Conservation (phyloP, 257 asterid species). For the Rhazya stricta region DNA sequence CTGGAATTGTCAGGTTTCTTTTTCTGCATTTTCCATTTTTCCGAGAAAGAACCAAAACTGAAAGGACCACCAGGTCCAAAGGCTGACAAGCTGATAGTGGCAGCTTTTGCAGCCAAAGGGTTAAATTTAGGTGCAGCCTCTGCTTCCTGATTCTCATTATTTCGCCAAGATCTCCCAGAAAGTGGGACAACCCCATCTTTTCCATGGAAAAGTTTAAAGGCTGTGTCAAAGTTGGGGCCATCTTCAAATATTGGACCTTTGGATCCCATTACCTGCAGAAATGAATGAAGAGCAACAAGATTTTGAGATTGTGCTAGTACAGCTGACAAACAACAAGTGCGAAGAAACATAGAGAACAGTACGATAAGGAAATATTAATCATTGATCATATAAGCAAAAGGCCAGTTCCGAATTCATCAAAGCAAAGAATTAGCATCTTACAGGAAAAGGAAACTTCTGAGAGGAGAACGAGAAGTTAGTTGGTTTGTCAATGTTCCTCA, state of each 20-base stretch:
- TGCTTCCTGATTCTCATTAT: slow-evolving; percentile 28
- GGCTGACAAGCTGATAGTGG: slow-evolving; percentile 67
- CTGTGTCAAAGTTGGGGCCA: slow-evolving; percentile 63
- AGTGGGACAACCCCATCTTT: slow-evolving; percentile 77
- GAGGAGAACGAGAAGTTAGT: slow-evolving; percentile 62
- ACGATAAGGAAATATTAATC: background rate
- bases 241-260: slow-evolving; percentile 83
- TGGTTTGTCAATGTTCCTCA: slow-evolving; percentile 67
- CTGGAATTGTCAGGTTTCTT: slow-evolving; percentile 45
- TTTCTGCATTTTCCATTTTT: slow-evolving; percentile 40
- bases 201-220: slow-evolving; percentile 76
- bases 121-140: slow-evolving; percentile 42
- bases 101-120: slow-evolving; percentile 64
- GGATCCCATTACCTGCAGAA: slow-evolving; percentile 44
- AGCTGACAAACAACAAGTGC: background rate
- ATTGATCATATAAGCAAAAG: background rate
- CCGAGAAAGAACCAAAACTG: slow-evolving; percentile 55
- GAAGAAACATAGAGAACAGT: too few species aligned
- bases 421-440: slow-evolving; percentile 29
- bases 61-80: slow-evolving; percentile 84
- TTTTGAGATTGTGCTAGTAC: slow-evolving; percentile 1
- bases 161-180: slow-evolving; percentile 25
- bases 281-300: slow-evolving; percentile 13
- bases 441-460: slow-evolving; percentile 42
- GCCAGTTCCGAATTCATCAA: background rate